A percentile compares a stretch with the other conserved stretches of the same genome.
Evolutionary conservation across 179 eudicot species (phyloP).

Genomic region (Silene vulgaris): DNA sequence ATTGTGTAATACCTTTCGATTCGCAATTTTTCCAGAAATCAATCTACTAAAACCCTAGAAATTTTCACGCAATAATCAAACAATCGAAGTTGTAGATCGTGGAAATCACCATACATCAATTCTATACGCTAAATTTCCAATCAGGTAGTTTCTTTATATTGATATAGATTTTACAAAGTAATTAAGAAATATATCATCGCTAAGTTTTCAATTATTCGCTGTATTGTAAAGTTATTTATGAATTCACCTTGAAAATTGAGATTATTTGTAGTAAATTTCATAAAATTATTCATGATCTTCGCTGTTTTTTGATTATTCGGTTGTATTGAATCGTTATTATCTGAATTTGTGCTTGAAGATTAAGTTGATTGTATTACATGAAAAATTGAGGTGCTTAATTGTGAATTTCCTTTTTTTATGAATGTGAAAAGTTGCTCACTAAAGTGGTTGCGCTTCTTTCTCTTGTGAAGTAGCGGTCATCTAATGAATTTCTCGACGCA

Average conservation of each 20-base stretch:
- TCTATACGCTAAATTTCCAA: background rate
- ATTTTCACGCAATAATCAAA: background rate
- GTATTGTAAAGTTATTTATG: background rate
- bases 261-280: background rate
- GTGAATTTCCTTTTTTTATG: background rate
- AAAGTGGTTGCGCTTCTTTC: too few relatives aligned
- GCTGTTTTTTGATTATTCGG: background rate
- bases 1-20: background rate
- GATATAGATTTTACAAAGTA: background rate
- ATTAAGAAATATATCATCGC: background rate
- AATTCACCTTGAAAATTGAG: background rate
- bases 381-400: background rate
- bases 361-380: background rate
- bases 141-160: background rate
- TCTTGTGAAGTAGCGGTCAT: too few relatives aligned
- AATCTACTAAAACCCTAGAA: conserved; percentile 9
- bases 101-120: background rate
- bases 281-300: background rate
- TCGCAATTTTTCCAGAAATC: background rate
- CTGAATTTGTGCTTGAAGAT: background rate
- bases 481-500: too few relatives aligned
- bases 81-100: background rate
- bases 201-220: background rate
- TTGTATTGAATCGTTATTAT: background rate
- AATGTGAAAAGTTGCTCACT: background rate